phyloP scores from a whole-genome alignment of 2,329 filamentous ascomycete species.

The Fusarium citri region DNA sequence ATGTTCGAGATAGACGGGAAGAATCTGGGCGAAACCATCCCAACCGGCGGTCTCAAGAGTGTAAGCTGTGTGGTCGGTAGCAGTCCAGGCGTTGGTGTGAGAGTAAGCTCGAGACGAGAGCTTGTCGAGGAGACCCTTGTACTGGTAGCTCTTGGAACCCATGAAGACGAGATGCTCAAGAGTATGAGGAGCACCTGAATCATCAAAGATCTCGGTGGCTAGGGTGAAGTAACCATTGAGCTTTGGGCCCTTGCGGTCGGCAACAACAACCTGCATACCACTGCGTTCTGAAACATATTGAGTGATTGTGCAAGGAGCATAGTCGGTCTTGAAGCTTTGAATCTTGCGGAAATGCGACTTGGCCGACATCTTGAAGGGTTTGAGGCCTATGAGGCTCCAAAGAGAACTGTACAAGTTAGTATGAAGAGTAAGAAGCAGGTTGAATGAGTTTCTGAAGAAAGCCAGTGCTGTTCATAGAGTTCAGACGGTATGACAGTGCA shows the following conservation, averaged over 20 bases:
- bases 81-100: conserved; percentile 96
- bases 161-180: conserved; percentile 87
- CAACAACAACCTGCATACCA: conserved; percentile 93
- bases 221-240: conserved; percentile 94
- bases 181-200: conserved; percentile 91
- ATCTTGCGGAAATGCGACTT: conserved; percentile 80
- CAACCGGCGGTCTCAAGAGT: conserved; percentile 95
- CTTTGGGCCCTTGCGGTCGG: conserved; percentile 94
- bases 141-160: conserved; percentile 92
- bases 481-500: background rate
- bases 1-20: conserved; percentile 96
- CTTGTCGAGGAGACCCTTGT: conserved; percentile 95
- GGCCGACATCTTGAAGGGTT: conserved; percentile 62
- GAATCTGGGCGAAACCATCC: conserved; percentile 94
- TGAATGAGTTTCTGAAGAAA: background rate
- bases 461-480: background rate
- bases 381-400: conserved; percentile 36
- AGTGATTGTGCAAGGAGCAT: conserved; percentile 87
- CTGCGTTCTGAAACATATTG: conserved; percentile 97
- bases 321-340: conserved; percentile 88
- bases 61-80: conserved; percentile 95
- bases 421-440: background rate
- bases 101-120: conserved; percentile 94
- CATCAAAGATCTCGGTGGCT: conserved; percentile 96
- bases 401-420: conserved; percentile 38